Evolutionary conservation across 495 filamentous ascomycete genomes (phyloP).

Genomic region (Friedmanniomyces endolithicus): DNA sequence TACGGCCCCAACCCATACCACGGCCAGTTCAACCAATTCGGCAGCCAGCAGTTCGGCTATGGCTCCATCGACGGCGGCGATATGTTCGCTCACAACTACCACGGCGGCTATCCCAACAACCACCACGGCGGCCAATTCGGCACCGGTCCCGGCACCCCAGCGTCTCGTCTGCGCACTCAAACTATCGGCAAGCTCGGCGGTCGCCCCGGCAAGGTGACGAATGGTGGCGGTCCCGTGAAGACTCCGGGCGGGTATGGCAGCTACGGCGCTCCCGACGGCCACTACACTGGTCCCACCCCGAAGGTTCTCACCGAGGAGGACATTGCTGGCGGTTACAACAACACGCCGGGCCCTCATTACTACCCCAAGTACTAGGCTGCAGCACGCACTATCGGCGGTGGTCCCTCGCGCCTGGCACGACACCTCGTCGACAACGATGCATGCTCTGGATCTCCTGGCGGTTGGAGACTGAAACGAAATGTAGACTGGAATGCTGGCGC

Average conservation of each 20-base stretch:
- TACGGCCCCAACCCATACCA: neutral
- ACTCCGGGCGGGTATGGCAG: neutral
- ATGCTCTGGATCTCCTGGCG: conserved; percentile 13
- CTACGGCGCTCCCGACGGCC: neutral
- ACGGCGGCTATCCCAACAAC: conserved; percentile 1
- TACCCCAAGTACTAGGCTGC: neutral
- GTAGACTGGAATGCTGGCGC: conserved; percentile 2
- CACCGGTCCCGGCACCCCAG: neutral
- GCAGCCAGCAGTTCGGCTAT: neutral
- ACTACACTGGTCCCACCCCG: neutral
- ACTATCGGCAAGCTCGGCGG: conserved; percentile 4
- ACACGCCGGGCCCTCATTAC: neutral
- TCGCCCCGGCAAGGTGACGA: neutral
- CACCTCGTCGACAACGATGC: neutral
- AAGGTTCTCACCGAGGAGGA: neutral
- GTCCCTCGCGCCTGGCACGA: neutral
- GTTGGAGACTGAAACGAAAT: conserved; percentile 2
- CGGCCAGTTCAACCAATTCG: neutral
- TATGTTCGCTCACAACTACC: neutral
- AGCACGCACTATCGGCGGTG: neutral
- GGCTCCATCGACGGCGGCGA: neutral
- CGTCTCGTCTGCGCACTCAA: neutral
- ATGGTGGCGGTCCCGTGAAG: neutral
- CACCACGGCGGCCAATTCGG: neutral
- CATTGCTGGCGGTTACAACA: neutral